Evolutionary conservation across 2,329 filamentous ascomycete genomes (phyloP).

Genomic region (Gaeumannomyces sp.): DNA sequence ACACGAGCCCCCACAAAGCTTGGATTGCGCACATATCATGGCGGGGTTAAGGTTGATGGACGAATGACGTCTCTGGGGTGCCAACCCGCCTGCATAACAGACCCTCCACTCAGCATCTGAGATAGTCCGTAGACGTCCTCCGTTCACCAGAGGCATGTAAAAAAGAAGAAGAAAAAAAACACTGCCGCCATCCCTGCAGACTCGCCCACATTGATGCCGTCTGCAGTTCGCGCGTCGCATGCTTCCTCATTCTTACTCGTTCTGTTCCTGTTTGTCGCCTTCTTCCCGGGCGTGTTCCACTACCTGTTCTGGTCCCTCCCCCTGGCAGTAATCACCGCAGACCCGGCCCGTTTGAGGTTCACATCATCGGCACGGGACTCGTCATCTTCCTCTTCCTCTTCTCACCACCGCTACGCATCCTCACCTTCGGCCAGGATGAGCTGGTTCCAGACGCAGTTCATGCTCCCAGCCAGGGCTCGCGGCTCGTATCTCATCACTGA

Average conservation of each 20-base stretch:
- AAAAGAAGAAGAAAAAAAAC: not conserved
- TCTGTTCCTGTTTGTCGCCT: slow-evolving; percentile 40
- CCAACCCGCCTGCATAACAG: not conserved
- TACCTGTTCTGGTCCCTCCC: slow-evolving; percentile 41
- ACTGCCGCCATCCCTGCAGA: not conserved
- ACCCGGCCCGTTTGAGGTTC: slow-evolving; percentile 10
- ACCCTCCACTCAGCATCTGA: not conserved
- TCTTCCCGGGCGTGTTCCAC: slow-evolving; percentile 50
- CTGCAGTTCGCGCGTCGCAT: slow-evolving; percentile 26
- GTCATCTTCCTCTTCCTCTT: slow-evolving; percentile 15
- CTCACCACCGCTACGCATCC: slow-evolving; percentile 18
- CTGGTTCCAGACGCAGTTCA: slow-evolving; percentile 82
- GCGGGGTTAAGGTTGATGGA: not conserved
- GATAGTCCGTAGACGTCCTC: not conserved
- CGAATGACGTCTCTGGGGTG: not conserved
- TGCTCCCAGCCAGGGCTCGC: slow-evolving; percentile 67
- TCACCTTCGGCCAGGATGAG: slow-evolving; percentile 46
- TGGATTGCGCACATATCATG: not conserved
- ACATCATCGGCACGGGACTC: slow-evolving; percentile 10
- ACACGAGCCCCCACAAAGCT: not conserved
- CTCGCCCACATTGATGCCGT: slow-evolving; percentile 27
- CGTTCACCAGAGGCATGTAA: not conserved
- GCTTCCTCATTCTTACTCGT: slow-evolving; percentile 28
- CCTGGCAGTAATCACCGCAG: slow-evolving; percentile 29
- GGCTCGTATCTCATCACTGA: slow-evolving; percentile 90